Evolutionary conservation across 2,329 filamentous ascomycete species (phyloP), one percentile per base, ranked within the genome.

Genomic region (Sarocladium kiliense): DNA sequence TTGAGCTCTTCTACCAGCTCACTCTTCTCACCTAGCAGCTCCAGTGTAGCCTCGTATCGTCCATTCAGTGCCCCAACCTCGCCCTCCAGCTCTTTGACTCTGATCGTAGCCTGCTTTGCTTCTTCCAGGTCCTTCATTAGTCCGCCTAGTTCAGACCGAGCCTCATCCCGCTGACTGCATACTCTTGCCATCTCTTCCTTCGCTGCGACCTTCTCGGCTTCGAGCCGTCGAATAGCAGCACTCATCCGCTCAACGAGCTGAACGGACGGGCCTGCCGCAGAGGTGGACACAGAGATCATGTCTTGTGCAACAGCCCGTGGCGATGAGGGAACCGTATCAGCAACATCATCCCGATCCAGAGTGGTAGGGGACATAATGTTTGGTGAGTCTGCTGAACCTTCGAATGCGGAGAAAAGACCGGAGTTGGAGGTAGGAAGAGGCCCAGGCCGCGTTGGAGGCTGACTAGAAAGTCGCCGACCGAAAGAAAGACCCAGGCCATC

Each of bases 201-300:
- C 14, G 87, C 86, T 1, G 87, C 88, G 1, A 94, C 89, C 66
- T 96, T 96, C 67, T 99, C 94, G 50, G 85, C 90, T 67, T 99
- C 94, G 0, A 99, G 77, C 5, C 93, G 84, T 10, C 94, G 88
- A 44, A 99, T 92, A 0, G 91, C 90, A 2, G 92, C 90, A 65
- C 89, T 95, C 90, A 99, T 96, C 54, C 93, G 84, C 72, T 97
- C 94, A 16, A 99, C 92, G 1, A 99, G 82, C 71, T 97, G 93
- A 1, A 99, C 93, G 0, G 88, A 93, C 0, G 94, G 94, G 0
- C 94, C 94, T 0, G 93, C 92, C 0, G 87, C 93, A 9, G 91
- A 88, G 0, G 93, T 97, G 1, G 91, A 96, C 6, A 90, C 89
- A 2, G 90, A 95, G 27, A 94, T 82, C 75, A 96, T 88, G 64